Conservation (phyloP, 2,329 filamentous ascomycete genomes). For the Hypomyces rosellus region DNA sequence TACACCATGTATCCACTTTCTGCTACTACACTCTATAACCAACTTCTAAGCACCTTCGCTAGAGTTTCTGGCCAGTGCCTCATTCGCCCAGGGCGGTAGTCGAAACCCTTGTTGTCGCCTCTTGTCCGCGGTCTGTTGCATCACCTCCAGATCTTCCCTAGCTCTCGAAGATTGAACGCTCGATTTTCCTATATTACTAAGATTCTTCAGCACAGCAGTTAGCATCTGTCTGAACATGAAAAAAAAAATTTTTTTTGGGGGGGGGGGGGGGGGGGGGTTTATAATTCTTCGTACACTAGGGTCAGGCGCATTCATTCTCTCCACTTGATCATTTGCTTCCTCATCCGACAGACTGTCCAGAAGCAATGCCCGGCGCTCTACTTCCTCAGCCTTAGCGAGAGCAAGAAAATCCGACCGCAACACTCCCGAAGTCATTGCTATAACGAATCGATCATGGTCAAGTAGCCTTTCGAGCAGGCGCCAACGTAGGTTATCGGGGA, state of each 20-base stretch:
- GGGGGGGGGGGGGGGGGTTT: background rate
- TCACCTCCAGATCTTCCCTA: constrained; percentile 26
- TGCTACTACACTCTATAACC: background rate
- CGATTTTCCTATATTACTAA: constrained; percentile 24
- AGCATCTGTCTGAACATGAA: background rate
- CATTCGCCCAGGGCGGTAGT: constrained; percentile 28
- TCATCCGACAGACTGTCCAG: constrained; percentile 21
- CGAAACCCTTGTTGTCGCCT: constrained; percentile 19
- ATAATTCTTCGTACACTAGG: constrained; percentile 25
- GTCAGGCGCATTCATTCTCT: constrained; percentile 19
- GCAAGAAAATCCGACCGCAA: constrained; percentile 24
- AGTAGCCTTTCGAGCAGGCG: constrained; percentile 23
- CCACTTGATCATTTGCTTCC: constrained; percentile 21
- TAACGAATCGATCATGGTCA: constrained; percentile 24
- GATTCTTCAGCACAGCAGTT: constrained; percentile 20
- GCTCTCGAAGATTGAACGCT: constrained; percentile 10
- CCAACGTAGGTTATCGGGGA: constrained; percentile 31
- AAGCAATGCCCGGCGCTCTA: constrained; percentile 20
- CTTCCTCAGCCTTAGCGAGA: constrained; percentile 17
- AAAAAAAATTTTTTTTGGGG: too few species aligned
- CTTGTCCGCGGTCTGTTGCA: constrained; percentile 26
- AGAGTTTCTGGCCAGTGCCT: constrained; percentile 4
- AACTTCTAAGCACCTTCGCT: background rate
- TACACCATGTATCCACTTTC: too few species aligned
- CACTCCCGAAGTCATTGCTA: constrained; percentile 22